These are phyloP conservation scores for Pseudogymnoascus destructans DNA, from an alignment of 2,329 filamentous ascomycete species.

Conservation along the genomic window DNA sequence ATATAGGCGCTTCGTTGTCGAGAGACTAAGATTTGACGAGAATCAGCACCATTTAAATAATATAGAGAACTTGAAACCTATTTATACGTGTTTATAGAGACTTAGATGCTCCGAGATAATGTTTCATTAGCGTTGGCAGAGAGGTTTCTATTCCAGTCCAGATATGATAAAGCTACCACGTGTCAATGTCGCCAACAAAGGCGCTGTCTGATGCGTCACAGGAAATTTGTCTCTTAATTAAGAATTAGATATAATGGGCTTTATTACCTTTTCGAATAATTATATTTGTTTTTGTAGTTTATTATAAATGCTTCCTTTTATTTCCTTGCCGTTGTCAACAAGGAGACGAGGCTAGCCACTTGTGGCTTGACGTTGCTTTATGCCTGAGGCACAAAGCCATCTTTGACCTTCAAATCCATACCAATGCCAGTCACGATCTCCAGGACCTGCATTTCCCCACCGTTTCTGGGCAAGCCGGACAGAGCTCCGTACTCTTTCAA, in stretches of 20 bases:
- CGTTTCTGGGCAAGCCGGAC: conserved; percentile 6
- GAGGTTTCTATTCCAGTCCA: not conserved
- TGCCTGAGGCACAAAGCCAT: conserved; percentile 4
- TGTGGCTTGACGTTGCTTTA: not conserved
- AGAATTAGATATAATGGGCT: not conserved
- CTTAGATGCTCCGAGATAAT: not conserved
- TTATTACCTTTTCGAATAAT: not conserved
- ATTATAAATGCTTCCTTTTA: not conserved
- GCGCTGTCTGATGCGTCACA: not conserved
- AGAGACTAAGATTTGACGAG: not conserved
- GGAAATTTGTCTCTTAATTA: not conserved
- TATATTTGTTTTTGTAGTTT: not conserved
- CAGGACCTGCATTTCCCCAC: conserved; percentile 8
- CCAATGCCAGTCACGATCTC: conserved; percentile 6
- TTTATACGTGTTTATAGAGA: not conserved
- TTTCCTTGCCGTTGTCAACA: not conserved
- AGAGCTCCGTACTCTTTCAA: not conserved
- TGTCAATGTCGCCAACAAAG: conserved; percentile 1
- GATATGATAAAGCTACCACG: conserved; percentile 3
- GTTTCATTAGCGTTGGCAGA: not conserved
- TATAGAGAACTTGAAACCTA: not conserved
- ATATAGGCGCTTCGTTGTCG: not conserved
- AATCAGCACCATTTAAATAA: not conserved
- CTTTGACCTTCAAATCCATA: conserved; percentile 9
- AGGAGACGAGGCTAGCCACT: not conserved